Evolutionary conservation across 108 stramenopile genomes (phyloP).

Genomic region (Cyclotella cryptica): DNA sequence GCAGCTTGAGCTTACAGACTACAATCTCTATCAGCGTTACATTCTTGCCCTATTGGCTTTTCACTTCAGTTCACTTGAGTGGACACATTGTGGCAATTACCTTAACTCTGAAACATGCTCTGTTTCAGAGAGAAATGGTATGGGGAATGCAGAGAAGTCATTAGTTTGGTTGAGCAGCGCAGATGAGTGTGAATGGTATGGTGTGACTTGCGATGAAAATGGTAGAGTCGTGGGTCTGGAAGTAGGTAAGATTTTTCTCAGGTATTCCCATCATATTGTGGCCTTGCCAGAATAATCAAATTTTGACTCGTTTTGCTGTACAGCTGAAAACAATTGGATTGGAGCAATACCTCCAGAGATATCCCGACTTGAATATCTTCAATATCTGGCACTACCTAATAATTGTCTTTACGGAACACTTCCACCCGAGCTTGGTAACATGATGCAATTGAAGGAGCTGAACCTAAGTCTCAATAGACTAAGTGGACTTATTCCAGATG

Average conservation of each 20-base stretch:
- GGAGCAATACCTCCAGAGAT: not conserved
- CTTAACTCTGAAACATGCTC: not conserved
- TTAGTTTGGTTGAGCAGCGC: conserved; percentile 3
- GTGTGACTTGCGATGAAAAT: conserved; percentile 1
- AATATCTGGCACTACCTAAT: not conserved
- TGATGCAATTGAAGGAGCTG: not conserved
- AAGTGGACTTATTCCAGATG: not conserved
- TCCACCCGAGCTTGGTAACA: not conserved
- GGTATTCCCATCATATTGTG: not conserved
- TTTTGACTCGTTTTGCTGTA: not conserved
- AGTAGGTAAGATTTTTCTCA: not conserved
- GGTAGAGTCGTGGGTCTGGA: not conserved
- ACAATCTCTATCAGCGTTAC: conserved; percentile 13
- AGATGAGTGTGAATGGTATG: conserved; percentile 19
- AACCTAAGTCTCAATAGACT: not conserved
- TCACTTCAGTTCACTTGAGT: conserved; percentile 17
- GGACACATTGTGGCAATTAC: not conserved
- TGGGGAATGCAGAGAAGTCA: not conserved
- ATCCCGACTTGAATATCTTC: not conserved
- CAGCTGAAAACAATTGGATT: not conserved
- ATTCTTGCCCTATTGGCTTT: conserved; percentile 5
- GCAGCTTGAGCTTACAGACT: not conserved
- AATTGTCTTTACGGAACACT: conserved; percentile 19
- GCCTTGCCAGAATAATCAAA: not conserved
- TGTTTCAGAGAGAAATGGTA: not conserved